Base-by-base conservation (phyloP, 2,329 filamentous ascomycete species). In the Teratosphaeria gauchensis region DNA sequence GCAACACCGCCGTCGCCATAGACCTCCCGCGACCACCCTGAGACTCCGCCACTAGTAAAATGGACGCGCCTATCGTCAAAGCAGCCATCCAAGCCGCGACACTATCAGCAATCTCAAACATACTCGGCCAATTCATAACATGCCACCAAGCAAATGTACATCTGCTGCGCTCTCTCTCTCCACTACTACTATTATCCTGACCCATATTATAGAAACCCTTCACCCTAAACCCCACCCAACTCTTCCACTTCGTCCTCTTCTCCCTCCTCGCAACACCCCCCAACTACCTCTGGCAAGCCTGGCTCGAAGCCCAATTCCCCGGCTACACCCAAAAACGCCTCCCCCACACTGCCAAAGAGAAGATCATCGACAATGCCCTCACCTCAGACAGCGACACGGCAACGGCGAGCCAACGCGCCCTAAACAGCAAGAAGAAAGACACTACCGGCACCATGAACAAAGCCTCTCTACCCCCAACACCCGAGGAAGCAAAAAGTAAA, bases 271-370 rank as follows among this genome's bases (percentile, higher is more conserved):
- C 81, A 72, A 87, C 86, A 48, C 90, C 91, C 2, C 88, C 88
- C 52, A 96, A 96, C 74, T 89, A 90, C 69, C 71, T 89, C 66
- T 96, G 90, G 91, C 91, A 95, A 78, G 81, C 84, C 48, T 89
- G 82, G 69, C 80, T 96, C 56, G 91, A 96, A 74, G 76, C 81
- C 5, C 74, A 78, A 3, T 95, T 90, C 69, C 91, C 91, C 0
- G 86, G 87, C 0, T 81, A 83, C 65, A 79, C 80, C 56, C 60
- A 71, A 3, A 72, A n/a, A n/a, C n/a, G 46, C 38, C 61, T 66
- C 14, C 58, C 67, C 21, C 58, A 61, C 9, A 56, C 59, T 12
- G 66, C 72, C 57, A 72, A 74, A 59, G 65, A 65, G 51, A 65
- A 66, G 51, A 68, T 72, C 54, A 65, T 65, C 5, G 62, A 68